Evolutionary conservation across 2,329 filamentous ascomycete species (phyloP).

Genomic region (Aureobasidium uvarum): DNA sequence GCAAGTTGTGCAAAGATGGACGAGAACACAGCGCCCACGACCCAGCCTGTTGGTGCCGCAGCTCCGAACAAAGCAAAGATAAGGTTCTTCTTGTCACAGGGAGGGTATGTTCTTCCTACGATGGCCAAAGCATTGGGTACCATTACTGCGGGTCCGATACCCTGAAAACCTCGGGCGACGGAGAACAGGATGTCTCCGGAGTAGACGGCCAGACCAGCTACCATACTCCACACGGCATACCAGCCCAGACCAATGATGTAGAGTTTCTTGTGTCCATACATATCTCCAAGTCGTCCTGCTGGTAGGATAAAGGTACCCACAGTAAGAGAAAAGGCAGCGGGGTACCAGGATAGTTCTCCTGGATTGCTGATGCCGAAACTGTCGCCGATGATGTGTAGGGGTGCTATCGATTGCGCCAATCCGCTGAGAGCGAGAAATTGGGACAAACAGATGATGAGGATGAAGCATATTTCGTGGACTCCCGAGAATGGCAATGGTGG

Average conservation of each 20-base stretch:
- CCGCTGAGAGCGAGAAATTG: constrained; percentile 25
- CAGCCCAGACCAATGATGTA: constrained; percentile 44
- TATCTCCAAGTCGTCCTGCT: constrained; percentile 45
- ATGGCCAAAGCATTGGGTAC: constrained; percentile 41
- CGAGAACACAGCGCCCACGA: constrained; percentile 39
- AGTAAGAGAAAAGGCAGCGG: constrained; percentile 46
- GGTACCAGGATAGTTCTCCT: constrained; percentile 47
- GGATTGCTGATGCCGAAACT: constrained; percentile 43
- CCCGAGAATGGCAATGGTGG: background rate
- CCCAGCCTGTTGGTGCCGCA: constrained; percentile 39
- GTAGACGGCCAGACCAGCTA: constrained; percentile 40
- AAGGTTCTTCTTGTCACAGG: constrained; percentile 34
- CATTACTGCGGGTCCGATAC: background rate
- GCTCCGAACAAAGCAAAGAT: constrained; percentile 42
- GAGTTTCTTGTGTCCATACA: constrained; percentile 46
- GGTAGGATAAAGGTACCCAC: constrained; percentile 49
- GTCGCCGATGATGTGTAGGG: constrained; percentile 48
- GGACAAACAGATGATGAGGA: constrained; percentile 20
- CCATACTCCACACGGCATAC: constrained; percentile 42
- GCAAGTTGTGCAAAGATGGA: constrained; percentile 35
- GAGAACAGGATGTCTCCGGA: constrained; percentile 41
- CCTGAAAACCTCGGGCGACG: constrained; percentile 34
- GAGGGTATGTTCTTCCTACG: constrained; percentile 36
- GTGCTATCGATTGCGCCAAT: constrained; percentile 35
- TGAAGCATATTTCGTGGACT: background rate